Evolutionary conservation across 2,329 filamentous ascomycete species (phyloP).

Genomic region (Aspergillus fumigatus): DNA sequence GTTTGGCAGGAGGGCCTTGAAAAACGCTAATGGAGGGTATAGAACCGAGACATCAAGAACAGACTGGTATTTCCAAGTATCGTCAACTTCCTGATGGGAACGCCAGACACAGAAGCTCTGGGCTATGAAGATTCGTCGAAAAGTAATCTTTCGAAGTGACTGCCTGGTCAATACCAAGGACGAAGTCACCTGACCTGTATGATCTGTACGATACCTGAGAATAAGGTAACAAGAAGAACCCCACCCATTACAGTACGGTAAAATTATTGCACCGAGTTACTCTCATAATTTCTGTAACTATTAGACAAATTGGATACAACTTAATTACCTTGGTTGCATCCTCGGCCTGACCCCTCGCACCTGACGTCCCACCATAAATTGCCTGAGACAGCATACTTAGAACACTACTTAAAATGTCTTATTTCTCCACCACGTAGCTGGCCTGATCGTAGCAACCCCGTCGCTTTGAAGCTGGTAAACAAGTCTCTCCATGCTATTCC

Average conservation of each 20-base stretch:
- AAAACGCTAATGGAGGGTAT: background rate
- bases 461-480: background rate
- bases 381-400: background rate
- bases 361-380: conserved; percentile 8
- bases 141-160: conserved; percentile 2
- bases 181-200: conserved; percentile 12
- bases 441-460: conserved; percentile 7
- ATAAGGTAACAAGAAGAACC: background rate
- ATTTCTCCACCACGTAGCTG: conserved; percentile 13
- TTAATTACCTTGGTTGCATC: background rate
- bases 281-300: background rate
- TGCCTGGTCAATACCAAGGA: conserved; percentile 6
- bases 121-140: background rate
- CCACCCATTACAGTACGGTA: background rate
- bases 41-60: background rate
- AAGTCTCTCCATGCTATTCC: background rate
- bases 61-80: background rate
- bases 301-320: background rate
- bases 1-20: background rate
- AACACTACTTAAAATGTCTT: conserved; percentile 7
- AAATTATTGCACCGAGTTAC: background rate
- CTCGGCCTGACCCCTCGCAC: conserved; percentile 1
- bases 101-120: background rate
- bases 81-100: background rate
- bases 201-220: background rate